These are phyloP conservation scores for Hortiboletus campestris DNA, from an alignment of 768 basidiomycete genomes.

Conservation along the genomic window DNA sequence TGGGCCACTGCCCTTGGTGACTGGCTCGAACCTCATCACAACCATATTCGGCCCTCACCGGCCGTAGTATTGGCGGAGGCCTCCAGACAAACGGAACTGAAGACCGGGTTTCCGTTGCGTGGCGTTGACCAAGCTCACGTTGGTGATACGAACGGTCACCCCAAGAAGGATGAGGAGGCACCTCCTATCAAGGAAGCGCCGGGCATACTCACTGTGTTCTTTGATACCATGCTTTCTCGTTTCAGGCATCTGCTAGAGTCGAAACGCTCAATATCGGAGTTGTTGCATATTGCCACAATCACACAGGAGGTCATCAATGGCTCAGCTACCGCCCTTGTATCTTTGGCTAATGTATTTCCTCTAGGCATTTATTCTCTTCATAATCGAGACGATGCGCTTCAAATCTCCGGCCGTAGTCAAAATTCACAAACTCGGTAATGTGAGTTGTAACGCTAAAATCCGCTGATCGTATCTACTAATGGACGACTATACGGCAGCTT, in stretches of 20 bases:
- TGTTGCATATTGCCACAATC: slow-evolving; percentile 72
- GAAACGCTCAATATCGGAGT: slow-evolving; percentile 44
- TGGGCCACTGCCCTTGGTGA: slow-evolving; percentile 62
- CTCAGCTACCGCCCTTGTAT: neutral
- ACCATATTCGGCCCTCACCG: slow-evolving; percentile 69
- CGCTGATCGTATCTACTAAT: neutral
- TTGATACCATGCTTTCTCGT: slow-evolving; percentile 56
- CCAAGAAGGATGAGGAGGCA: slow-evolving; percentile 71
- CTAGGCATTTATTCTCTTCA: slow-evolving; percentile 72
- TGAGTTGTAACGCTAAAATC: slow-evolving; percentile 35
- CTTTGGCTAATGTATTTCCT: neutral
- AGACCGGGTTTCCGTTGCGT: slow-evolving; percentile 66
- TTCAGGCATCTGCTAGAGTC: slow-evolving; percentile 45
- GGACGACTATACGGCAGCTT: slow-evolving; percentile 43
- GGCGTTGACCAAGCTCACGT: slow-evolving; percentile 47
- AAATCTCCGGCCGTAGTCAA: slow-evolving; percentile 68
- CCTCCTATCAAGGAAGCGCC: slow-evolving; percentile 66
- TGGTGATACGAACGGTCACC: slow-evolving; percentile 38
- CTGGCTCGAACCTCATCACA: slow-evolving; percentile 79
- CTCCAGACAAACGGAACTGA: slow-evolving; percentile 66
- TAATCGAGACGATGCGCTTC: slow-evolving; percentile 71
- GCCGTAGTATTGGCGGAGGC: slow-evolving; percentile 71
- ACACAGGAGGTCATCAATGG: slow-evolving; percentile 61
- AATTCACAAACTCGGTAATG: slow-evolving; percentile 68
- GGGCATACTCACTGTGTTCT: slow-evolving; percentile 51